Percentiles rank a stretch among this genome's conserved stretches.
These are phyloP conservation scores for Schizophyllum amplum DNA, from an alignment of 1,284 basidiomycete genomes.

Conservation along the genomic window DNA sequence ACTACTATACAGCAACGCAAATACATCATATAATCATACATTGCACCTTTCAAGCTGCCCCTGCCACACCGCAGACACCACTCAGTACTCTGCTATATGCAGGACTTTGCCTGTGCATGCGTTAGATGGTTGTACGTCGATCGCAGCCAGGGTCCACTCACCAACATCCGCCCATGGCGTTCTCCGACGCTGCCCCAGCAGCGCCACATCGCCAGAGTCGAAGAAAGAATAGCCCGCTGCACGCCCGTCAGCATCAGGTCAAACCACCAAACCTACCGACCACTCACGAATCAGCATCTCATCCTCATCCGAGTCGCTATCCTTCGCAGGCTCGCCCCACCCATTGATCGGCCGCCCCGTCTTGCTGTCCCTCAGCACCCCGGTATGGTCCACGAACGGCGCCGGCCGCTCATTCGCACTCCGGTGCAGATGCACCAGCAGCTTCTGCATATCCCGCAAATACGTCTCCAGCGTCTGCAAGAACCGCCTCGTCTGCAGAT, in stretches of 20 bases:
- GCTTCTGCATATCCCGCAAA: conserved; percentile 70
- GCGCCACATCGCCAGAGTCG: conserved; percentile 66
- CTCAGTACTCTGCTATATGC: conserved; percentile 7
- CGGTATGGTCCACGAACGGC: conserved; percentile 80
- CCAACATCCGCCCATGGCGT: conserved; percentile 55
- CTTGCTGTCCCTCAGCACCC: conserved; percentile 70
- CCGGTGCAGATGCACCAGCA: conserved; percentile 71
- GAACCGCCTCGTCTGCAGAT: conserved; percentile 88
- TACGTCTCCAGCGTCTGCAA: conserved; percentile 82
- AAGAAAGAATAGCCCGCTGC: conserved; percentile 85
- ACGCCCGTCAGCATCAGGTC: conserved; percentile 11
- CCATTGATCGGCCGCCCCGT: conserved; percentile 71
- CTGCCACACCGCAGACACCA: too few species aligned
- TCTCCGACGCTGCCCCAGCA: conserved; percentile 51
- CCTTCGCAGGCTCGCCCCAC: background rate
- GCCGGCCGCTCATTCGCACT: conserved; percentile 77
- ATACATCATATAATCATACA: background rate
- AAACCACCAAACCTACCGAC: background rate
- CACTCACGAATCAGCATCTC: conserved; percentile 13
- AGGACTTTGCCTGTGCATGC: conserved; percentile 12
- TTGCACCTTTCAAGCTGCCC: background rate
- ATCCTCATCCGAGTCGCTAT: conserved; percentile 23
- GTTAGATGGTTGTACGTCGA: too few species aligned
- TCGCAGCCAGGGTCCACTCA: too few species aligned
- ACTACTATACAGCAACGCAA: background rate